Percentiles rank a stretch among this genome's conserved stretches.
Evolutionary conservation across 164 flowering plant species (phyloP).

Genomic region (Malania oleifera): DNA sequence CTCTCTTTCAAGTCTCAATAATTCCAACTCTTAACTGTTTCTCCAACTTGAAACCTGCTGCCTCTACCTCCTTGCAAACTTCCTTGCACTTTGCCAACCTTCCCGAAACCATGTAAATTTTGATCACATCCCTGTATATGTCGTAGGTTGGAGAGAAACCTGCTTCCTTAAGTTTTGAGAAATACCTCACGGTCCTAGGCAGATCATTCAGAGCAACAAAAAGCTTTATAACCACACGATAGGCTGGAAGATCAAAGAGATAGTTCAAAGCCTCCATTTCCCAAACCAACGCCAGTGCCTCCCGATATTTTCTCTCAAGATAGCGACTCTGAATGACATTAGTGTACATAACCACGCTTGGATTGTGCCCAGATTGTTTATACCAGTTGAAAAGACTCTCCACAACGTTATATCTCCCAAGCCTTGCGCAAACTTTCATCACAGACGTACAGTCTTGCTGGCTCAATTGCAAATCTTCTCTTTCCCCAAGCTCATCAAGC

Average conservation of each 20-base stretch:
- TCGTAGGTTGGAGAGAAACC: conserved; percentile 77
- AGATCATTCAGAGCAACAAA: conserved; percentile 71
- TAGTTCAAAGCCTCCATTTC: conserved; percentile 70
- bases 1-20: too few species aligned
- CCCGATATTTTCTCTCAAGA: conserved; percentile 53
- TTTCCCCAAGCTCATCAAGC: conserved; percentile 70
- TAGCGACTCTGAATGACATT: conserved; percentile 70
- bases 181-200: conserved; percentile 63
- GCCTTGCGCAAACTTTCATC: conserved; percentile 70
- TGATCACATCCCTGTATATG: conserved; percentile 57
- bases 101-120: conserved; percentile 49
- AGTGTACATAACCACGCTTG: conserved; percentile 85
- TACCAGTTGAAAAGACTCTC: conserved; percentile 75
- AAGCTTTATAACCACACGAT: conserved; percentile 68
- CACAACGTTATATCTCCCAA: conserved; percentile 61
- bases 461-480: conserved; percentile 61
- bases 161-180: conserved; percentile 72
- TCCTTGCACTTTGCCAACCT: conserved; percentile 75
- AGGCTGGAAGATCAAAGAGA: conserved; percentile 84
- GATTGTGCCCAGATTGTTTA: conserved; percentile 42
- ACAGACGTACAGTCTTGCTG: conserved; percentile 78
- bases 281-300: conserved; percentile 76
- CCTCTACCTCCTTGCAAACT: conserved; percentile 61
- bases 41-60: conserved; percentile 66
- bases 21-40: too few species aligned